Percentiles rank a stretch among this genome's conserved stretches.
These are phyloP conservation scores for Arabidopsis thaliana DNA, from an alignment of 345 rosid species.

Conservation along the genomic window DNA sequence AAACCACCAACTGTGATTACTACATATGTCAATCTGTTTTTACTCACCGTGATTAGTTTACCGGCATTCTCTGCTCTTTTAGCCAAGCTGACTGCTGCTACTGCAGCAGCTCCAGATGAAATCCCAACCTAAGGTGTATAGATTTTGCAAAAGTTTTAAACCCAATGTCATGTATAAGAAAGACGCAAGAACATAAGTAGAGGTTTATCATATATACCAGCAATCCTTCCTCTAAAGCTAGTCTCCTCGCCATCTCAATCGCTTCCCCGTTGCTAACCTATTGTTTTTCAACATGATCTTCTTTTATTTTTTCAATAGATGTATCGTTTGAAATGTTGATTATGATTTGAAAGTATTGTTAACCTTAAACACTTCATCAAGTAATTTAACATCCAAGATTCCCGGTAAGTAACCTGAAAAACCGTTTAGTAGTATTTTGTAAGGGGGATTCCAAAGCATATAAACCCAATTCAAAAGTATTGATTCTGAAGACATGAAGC, in stretches of 20 bases:
- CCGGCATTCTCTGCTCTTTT: conserved; percentile 89
- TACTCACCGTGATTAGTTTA: conserved; percentile 78
- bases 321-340: background rate
- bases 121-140: conserved; percentile 73
- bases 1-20: conserved; percentile 1
- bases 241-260: conserved; percentile 85
- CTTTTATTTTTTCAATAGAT: background rate
- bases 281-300: conserved; percentile 8
- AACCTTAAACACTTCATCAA: conserved; percentile 90
- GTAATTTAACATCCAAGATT: conserved; percentile 79
- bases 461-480: background rate
- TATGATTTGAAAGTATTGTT: conserved; percentile 2
- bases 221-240: conserved; percentile 91
- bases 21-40: background rate
- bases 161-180: background rate
- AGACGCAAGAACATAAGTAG: background rate
- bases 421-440: background rate
- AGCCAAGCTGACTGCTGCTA: conserved; percentile 82
- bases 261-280: conserved; percentile 85
- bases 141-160: background rate
- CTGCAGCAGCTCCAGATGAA: conserved; percentile 97
- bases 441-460: background rate
- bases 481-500: conserved; percentile 24
- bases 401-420: conserved; percentile 79
- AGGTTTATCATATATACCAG: conserved; percentile 57